phyloP scores from a whole-genome alignment of 176 grass and related monocot species.

The Ampelocalamus luodianensis region DNA sequence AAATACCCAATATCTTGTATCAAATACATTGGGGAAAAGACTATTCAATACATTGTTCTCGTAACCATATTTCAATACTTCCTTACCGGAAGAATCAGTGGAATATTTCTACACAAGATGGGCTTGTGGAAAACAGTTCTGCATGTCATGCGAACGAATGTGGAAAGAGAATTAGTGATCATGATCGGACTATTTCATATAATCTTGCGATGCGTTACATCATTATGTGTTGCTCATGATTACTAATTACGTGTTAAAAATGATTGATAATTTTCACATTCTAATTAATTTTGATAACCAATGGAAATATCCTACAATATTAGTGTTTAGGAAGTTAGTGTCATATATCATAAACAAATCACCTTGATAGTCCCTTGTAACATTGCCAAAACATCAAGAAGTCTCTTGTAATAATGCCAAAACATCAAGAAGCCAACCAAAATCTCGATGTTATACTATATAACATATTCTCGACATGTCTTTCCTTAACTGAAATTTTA shows the following conservation, averaged over 20 bases:
- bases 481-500: neutral
- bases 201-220: neutral
- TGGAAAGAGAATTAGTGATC: slow-evolving; percentile 22
- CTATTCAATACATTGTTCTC: neutral
- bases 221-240: neutral
- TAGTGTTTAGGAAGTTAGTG: neutral
- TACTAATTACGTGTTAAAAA: neutral
- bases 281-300: neutral
- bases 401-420: no score
- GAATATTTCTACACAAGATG: slow-evolving; percentile 84
- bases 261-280: neutral
- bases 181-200: slow-evolving; percentile 2
- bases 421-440: neutral
- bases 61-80: slow-evolving; percentile 12
- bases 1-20: no score
- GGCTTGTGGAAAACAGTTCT: slow-evolving; percentile 97
- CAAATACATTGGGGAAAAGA: no score
- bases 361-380: neutral
- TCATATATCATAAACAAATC: neutral
- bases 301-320: neutral
- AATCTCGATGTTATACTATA: neutral
- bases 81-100: slow-evolving; percentile 81
- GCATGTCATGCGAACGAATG: neutral
- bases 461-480: neutral
- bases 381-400: neutral